Evolutionary conservation across 352 stramenopile genomes (phyloP), one percentile per base, ranked within the genome.

Genomic region (Phytophthora boehmeriae): DNA sequence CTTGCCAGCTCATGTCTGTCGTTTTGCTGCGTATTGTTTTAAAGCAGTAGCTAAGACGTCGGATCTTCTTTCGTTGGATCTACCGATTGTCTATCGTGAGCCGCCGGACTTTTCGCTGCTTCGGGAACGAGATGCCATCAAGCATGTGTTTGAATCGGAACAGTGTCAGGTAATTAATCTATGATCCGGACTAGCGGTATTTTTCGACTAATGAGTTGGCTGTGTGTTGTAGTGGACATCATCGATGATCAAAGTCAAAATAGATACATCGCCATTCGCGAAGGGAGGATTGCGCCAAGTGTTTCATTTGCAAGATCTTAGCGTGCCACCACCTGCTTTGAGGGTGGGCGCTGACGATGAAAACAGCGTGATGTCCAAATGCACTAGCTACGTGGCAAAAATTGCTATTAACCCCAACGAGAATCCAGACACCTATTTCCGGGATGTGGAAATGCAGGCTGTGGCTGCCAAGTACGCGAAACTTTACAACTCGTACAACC

Each of bases 391-490:
- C 46, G 86, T 95, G 43, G 84, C 84, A 13, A 95, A n/a, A 60
- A 79, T 95, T 14, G 81, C 84, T 3, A 92, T 95, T 16, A 75
- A 95, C 39, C 73, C 77, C 16, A 77, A 92, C 27, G 84, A 93
- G 72, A 80, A 93, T 32, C 82, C 84, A 1, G 84, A 89, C 36
- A 93, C 86, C 41, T 95, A 95, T 46, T 95, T 95, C 59, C 78
- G 85, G 20, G 86, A 95, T 35, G 86, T 95, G 8, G 86, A 95
- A 56, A 93, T 93, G 86, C 86, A 95, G 66, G 84, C 86, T 1
- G 78, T 92, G 20, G 86, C 83, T 2, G 78, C 82, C 16, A 91
- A 92, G 51, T 95, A 91, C 42, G 86, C 84, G 0, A 83, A 76
- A 17, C 41, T 90, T 30, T 95, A 93, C 72, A 93, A 95, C 58